A percentile compares a stretch with the other conserved stretches of the same genome.
Conservation (phyloP, 495 filamentous ascomycete genomes). For the Penicillium silybi region DNA sequence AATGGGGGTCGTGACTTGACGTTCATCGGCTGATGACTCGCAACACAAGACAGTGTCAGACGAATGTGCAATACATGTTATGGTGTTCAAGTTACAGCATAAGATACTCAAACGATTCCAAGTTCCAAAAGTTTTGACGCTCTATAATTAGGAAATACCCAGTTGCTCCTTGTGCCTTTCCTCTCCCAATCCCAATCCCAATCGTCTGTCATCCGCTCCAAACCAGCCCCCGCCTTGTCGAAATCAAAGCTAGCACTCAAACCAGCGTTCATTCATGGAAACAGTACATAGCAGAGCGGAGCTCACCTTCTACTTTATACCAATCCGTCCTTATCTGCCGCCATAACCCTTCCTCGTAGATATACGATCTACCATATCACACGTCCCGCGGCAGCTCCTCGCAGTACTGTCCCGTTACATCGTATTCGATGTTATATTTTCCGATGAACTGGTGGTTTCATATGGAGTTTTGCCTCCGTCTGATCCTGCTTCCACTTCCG, state of each 20-base stretch:
- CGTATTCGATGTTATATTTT: too few species aligned
- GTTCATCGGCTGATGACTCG: background rate
- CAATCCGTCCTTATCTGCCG: constrained; percentile 1
- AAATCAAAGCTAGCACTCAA: too few species aligned
- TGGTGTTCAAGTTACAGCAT: background rate
- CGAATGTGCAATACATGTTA: background rate
- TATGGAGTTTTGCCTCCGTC: too few species aligned
- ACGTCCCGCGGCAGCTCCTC: constrained; percentile 8
- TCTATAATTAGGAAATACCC: background rate
- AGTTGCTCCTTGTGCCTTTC: too few species aligned
- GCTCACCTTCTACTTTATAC: too few species aligned
- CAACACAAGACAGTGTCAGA: background rate
- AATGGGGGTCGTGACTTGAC: background rate
- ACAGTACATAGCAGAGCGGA: too few species aligned
- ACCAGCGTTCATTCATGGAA: too few species aligned
- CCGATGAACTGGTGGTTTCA: too few species aligned
- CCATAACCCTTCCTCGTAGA: constrained; percentile 5
- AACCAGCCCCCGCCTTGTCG: background rate
- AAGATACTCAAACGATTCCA: background rate
- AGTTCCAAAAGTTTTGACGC: background rate
- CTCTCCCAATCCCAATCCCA: too few species aligned
- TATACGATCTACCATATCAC: constrained; percentile 10
- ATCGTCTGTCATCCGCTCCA: too few species aligned
- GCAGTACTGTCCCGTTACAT: background rate
- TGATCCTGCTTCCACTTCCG: too few species aligned